Evolutionary conservation across 129 eudicot genomes (phyloP).

Genomic region (Arctium lappa): DNA sequence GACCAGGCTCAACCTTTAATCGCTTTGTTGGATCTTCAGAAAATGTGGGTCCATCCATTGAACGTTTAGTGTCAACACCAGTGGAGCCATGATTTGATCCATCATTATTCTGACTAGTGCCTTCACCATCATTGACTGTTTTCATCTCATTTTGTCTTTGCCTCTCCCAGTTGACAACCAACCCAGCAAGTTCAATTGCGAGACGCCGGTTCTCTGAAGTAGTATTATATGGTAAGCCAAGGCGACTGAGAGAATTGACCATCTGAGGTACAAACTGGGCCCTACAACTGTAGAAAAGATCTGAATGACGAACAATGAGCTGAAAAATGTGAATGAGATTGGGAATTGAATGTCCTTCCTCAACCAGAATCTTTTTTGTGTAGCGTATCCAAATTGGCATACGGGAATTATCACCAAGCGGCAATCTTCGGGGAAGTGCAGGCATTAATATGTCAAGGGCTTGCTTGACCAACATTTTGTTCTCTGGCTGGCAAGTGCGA

Average conservation of each 20-base stretch:
- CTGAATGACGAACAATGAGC: constrained; percentile 97
- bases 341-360: constrained; percentile 98
- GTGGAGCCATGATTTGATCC: constrained; percentile 40
- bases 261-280: constrained; percentile 99
- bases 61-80: constrained; percentile 55
- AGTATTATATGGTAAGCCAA: constrained; percentile 92
- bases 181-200: constrained; percentile 98
- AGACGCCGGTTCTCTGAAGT: constrained; percentile 94
- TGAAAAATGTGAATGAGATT: constrained; percentile 96
- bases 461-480: constrained; percentile 98
- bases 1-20: constrained; percentile 92
- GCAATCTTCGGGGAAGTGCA: constrained; percentile 83
- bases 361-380: constrained; percentile 95
- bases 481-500: constrained; percentile 96
- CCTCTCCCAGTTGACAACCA: constrained; percentile 97
- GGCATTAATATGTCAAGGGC: constrained; percentile 99
- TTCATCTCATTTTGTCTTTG: constrained; percentile 92
- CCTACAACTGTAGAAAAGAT: constrained; percentile 96
- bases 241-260: constrained; percentile 97
- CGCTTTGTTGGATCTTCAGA: constrained; percentile 82
- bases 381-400: constrained; percentile 99
- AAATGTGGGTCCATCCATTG: constrained; percentile 60
- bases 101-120: constrained; percentile 54
- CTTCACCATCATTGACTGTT: constrained; percentile 49
- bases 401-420: constrained; percentile 86